Conservation (phyloP, 2,329 filamentous ascomycete genomes). For the Xylariales sp. region DNA sequence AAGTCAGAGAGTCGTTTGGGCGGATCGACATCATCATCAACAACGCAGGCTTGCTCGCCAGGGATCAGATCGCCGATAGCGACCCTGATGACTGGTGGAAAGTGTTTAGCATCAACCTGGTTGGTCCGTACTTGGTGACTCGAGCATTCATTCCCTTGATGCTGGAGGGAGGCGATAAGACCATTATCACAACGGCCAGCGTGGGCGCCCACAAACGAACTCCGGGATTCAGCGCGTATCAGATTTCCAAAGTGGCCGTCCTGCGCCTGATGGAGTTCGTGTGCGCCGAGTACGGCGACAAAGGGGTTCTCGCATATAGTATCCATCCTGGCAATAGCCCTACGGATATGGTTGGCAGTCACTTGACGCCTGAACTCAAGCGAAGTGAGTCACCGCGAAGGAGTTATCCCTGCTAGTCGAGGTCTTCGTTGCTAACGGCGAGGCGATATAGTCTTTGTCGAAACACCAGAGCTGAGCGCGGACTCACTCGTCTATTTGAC, state of each 20-base stretch:
- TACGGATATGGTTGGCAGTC: constrained; percentile 27
- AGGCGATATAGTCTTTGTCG: constrained; percentile 21
- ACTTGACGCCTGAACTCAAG: constrained; percentile 7
- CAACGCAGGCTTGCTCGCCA: constrained; percentile 1
- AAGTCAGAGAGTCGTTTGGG: constrained; percentile 4
- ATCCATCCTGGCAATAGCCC: constrained; percentile 38
- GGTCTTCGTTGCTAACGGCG: too few relatives aligned
- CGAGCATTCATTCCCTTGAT: constrained; percentile 41
- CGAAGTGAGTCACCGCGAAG: constrained; percentile 14
- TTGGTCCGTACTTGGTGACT: constrained; percentile 39
- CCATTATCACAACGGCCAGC: constrained; percentile 38
- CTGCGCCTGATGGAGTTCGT: constrained; percentile 41
- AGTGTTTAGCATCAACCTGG: constrained; percentile 43
- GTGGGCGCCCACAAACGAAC: constrained; percentile 30
- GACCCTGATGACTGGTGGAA: constrained; percentile 32
- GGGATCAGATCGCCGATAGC: constrained; percentile 18
- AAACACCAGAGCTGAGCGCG: constrained; percentile 21
- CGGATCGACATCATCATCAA: constrained; percentile 7
- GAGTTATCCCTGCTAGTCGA: too few relatives aligned
- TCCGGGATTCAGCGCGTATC: constrained; percentile 34
- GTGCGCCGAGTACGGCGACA: constrained; percentile 33
- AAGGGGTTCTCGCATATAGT: constrained; percentile 35
- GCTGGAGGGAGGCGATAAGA: constrained; percentile 25
- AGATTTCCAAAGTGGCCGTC: constrained; percentile 39
- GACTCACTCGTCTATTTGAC: constrained; percentile 27